phyloP scores from a whole-genome alignment of 192 early-diverging fungal species.

The Borealophlyctis nickersoniae region DNA sequence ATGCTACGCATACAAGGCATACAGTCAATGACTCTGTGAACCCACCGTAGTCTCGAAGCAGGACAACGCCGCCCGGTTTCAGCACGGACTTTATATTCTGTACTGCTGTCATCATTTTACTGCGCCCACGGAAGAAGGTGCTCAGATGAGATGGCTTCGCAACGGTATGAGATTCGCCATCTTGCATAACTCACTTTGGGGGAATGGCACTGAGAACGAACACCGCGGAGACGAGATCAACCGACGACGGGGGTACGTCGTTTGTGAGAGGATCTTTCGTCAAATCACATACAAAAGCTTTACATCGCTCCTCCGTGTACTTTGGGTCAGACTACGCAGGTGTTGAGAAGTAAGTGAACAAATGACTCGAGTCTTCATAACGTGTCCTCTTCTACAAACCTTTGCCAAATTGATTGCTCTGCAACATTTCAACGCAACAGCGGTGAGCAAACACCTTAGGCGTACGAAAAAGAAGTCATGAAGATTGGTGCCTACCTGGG shows the following conservation, averaged over 20 bases:
- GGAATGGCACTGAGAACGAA: constrained; percentile 52
- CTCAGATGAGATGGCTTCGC: background rate
- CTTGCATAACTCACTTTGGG: constrained; percentile 39
- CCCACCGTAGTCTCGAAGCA: constrained; percentile 51
- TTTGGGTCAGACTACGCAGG: constrained; percentile 36
- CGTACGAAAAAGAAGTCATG: too few relatives aligned
- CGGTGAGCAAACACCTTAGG: too few relatives aligned
- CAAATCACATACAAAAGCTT: constrained; percentile 55
- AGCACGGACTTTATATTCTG: constrained; percentile 40
- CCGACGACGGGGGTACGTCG: constrained; percentile 25
- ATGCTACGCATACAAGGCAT: too few relatives aligned
- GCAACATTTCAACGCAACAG: too few relatives aligned
- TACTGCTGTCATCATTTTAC: constrained; percentile 33
- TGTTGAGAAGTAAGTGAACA: too few relatives aligned
- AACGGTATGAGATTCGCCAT: too few relatives aligned
- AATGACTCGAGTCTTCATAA: too few relatives aligned
- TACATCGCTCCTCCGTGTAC: constrained; percentile 33
- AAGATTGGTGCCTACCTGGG: too few relatives aligned
- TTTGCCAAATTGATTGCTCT: too few relatives aligned
- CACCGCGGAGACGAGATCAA: constrained; percentile 49
- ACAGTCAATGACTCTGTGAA: background rate
- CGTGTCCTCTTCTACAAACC: too few relatives aligned
- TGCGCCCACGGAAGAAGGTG: too few relatives aligned
- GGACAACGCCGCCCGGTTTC: constrained; percentile 45
- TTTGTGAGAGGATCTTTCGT: constrained; percentile 37